A percentile compares a stretch with the other conserved stretches of the same genome.
These are phyloP conservation scores for Pichia paraexigua DNA, from an alignment of 805 yeast species.

Conservation along the genomic window DNA sequence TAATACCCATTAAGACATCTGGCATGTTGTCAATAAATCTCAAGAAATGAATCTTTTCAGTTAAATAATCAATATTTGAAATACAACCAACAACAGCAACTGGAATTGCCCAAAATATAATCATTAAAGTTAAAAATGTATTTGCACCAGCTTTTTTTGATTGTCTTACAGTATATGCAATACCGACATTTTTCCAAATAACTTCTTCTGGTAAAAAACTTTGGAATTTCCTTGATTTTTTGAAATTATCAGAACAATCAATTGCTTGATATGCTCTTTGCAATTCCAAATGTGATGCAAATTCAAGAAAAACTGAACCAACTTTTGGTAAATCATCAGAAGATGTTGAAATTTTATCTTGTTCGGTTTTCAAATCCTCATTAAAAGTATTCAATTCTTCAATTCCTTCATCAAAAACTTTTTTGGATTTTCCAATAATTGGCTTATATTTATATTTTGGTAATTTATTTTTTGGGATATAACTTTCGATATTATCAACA, in stretches of 20 bases:
- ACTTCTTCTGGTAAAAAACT: constrained; percentile 77
- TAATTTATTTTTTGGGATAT: constrained; percentile 64
- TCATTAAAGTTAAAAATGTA: constrained; percentile 54
- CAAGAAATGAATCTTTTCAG: constrained; percentile 64
- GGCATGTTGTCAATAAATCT: constrained; percentile 74
- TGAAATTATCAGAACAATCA: constrained; percentile 43
- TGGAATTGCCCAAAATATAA: constrained; percentile 93
- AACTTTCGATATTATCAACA: constrained; percentile 48
- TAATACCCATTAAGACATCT: constrained; percentile 58
- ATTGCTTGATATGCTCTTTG: constrained; percentile 85
- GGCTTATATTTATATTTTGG: constrained; percentile 74
- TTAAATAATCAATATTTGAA: constrained; percentile 75
- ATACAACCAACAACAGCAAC: constrained; percentile 96
- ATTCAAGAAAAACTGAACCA: constrained; percentile 73
- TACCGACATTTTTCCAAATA: constrained; percentile 69
- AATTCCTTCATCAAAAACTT: constrained; percentile 67
- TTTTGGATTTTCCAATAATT: constrained; percentile 75
- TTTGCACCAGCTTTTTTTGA: constrained; percentile 51
- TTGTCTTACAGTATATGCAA: constrained; percentile 49
- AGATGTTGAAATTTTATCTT: constrained; percentile 33
- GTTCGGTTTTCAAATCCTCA: constrained; percentile 52
- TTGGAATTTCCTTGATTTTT: constrained; percentile 40
- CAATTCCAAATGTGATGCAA: constrained; percentile 77
- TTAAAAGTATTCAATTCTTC: constrained; percentile 64
- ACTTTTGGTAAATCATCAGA: constrained; percentile 40